Evolutionary conservation across 2,329 filamentous ascomycete genomes (phyloP), one percentile per base, ranked within the genome.

Genomic region (Alternaria metachromatica): DNA sequence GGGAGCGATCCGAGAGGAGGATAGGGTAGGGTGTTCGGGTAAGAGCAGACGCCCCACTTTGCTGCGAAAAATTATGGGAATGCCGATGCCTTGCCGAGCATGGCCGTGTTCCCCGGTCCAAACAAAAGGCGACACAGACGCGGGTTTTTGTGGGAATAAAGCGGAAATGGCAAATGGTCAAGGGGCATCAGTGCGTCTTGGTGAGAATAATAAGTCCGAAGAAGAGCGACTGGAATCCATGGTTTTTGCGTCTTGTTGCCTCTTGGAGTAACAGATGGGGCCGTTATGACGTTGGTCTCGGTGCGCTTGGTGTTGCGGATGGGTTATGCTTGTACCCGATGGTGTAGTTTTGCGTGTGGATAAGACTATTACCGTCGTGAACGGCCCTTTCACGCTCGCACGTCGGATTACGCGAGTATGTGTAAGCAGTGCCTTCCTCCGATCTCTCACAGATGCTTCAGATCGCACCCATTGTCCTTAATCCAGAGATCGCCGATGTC

Each of bases 181-280:
- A 41, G 37, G 37, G 37, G 37, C 37, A 41, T 41, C 37, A 41
- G 37, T 41, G 37, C 37, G 37, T 41, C 37, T 18, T 41, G 37
- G 37, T 41, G 37, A 41, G 44, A 37, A 46, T 57, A 62, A 50
- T 54, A 58, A 59, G 60, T 59, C 60, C 60, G 60, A 62, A 62
- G 55, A 54, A 62, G 49, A 53, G 60, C 55, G 48, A 58, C 55
- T 33, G 60, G 37, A 59, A 59, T 62, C 60, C 11, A 62, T 26
- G 55, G 60, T 28, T 62, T 54, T 25, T 25, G 18, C 9, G 7
- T 9, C 3, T 61, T 57, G 30, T 56, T 61, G 25, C 58, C 58
- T 53, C 8, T 37, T 53, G 49, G 28, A 41, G 49, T 53, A 53
- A 53, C 37, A 28, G 5, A 53, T 51, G 28, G 51, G 21, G 33